These are phyloP conservation scores for Scheffersomyces illinoinensis DNA, from an alignment of 1,139 yeast genomes.

Conservation along the genomic window DNA sequence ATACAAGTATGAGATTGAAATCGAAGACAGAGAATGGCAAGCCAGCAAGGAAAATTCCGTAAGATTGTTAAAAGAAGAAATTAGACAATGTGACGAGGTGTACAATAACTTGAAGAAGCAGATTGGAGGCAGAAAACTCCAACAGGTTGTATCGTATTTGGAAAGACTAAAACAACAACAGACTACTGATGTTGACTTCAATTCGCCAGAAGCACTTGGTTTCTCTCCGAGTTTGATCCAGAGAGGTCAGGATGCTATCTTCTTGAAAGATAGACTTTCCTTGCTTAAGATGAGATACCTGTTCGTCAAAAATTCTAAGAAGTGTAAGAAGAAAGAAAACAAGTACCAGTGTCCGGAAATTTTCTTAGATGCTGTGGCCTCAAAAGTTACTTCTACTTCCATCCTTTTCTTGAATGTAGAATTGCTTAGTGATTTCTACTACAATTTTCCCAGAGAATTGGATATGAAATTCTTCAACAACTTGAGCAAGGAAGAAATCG, in stretches of 20 bases:
- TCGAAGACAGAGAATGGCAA: slow-evolving; percentile 94
- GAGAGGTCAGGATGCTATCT: slow-evolving; percentile 83
- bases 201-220: slow-evolving; percentile 68
- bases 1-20: slow-evolving; percentile 92
- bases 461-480: slow-evolving; percentile 70
- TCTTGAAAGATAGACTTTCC: slow-evolving; percentile 72
- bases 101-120: slow-evolving; percentile 62
- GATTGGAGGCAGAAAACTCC: slow-evolving; percentile 80
- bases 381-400: slow-evolving; percentile 89
- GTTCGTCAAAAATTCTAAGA: slow-evolving; percentile 69
- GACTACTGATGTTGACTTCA: slow-evolving; percentile 42
- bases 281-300: slow-evolving; percentile 74
- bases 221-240: slow-evolving; percentile 71
- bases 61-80: slow-evolving; percentile 74
- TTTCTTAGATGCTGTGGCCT: slow-evolving; percentile 88
- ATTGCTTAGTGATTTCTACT: slow-evolving; percentile 88
- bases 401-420: slow-evolving; percentile 93
- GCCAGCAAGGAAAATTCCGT: slow-evolving; percentile 78
- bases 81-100: slow-evolving; percentile 75
- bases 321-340: slow-evolving; percentile 74
- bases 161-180: slow-evolving; percentile 49
- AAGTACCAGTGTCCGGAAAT: slow-evolving; percentile 94
- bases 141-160: slow-evolving; percentile 78
- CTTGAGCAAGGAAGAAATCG: slow-evolving; percentile 75
- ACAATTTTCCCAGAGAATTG: slow-evolving; percentile 91